Evolutionary conservation across 495 filamentous ascomycete species (phyloP).

Genomic region (Penicillium egyptiacum): DNA sequence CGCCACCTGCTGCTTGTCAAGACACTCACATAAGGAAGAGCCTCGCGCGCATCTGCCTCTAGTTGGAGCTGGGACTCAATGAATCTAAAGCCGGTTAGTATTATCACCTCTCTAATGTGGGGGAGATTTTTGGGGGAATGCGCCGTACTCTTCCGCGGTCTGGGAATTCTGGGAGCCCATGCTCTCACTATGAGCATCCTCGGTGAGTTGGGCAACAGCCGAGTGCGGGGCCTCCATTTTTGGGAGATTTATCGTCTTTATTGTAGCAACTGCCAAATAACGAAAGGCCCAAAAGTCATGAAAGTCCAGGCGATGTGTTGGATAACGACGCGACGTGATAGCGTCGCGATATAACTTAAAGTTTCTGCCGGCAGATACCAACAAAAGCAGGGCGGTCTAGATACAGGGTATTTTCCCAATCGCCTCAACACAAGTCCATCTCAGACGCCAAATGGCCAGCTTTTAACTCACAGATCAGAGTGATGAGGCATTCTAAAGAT

Average conservation of each 20-base stretch:
- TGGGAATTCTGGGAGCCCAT: slow-evolving; percentile 71
- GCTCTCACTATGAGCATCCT: slow-evolving; percentile 47
- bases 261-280: background rate
- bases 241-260: background rate
- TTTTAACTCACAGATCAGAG: no score
- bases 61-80: slow-evolving; percentile 86
- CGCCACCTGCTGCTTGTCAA: background rate
- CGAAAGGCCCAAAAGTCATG: background rate
- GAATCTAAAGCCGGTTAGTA: slow-evolving; percentile 56
- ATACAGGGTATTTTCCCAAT: background rate
- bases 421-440: no score
- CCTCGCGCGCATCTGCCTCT: slow-evolving; percentile 91
- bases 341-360: background rate
- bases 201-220: slow-evolving; percentile 7
- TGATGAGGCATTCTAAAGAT: no score
- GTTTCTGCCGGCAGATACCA: background rate
- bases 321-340: background rate
- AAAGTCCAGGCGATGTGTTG: background rate
- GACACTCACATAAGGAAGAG: slow-evolving; percentile 76
- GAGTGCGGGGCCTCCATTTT: slow-evolving; percentile 17
- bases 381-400: background rate
- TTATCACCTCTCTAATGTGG: background rate
- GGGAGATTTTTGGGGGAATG: background rate
- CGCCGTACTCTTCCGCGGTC: slow-evolving; percentile 77
- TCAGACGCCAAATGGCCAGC: no score